These are phyloP conservation scores for Musa beccarii DNA, from an alignment of 176 grass and related monocot species.

Conservation along the genomic window DNA sequence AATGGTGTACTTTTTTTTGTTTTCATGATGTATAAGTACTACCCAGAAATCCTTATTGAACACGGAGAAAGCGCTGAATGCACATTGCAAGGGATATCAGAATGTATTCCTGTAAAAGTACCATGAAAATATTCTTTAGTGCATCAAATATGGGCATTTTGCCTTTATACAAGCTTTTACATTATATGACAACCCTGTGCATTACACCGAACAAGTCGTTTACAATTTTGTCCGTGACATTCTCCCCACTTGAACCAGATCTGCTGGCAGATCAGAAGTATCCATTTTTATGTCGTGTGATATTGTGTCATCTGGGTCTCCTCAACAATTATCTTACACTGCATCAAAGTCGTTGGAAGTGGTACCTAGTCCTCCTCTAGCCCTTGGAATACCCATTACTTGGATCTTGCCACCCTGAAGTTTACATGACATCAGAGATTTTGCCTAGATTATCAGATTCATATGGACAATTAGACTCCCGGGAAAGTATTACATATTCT, in stretches of 20 bases:
- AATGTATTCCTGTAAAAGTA: too few species aligned
- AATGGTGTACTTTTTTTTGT: too few species aligned
- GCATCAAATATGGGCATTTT: too few species aligned
- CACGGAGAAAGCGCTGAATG: too few species aligned
- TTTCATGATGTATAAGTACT: too few species aligned
- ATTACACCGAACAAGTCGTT: too few species aligned
- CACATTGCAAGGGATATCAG: too few species aligned
- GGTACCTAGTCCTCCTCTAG: slow-evolving; percentile 75
- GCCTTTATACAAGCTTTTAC: too few species aligned
- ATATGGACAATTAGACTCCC: slow-evolving; percentile 30
- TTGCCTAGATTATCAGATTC: slow-evolving; percentile 48
- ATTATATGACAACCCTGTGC: too few species aligned
- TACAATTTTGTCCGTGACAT: too few species aligned
- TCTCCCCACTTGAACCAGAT: slow-evolving; percentile 50
- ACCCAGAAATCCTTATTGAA: too few species aligned
- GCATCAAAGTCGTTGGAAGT: slow-evolving; percentile 66
- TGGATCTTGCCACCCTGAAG: slow-evolving; percentile 89
- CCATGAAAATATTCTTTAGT: too few species aligned
- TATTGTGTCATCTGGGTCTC: slow-evolving; percentile 50
- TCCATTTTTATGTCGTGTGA: slow-evolving; percentile 72
- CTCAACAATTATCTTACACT: slow-evolving; percentile 52
- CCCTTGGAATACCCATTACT: slow-evolving; percentile 63
- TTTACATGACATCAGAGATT: slow-evolving; percentile 57
- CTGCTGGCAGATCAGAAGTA: slow-evolving; percentile 73
- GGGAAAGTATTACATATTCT: slow-evolving; percentile 49